Base-by-base conservation (phyloP, 441 rosid species). In the Mallotus japonicus region DNA sequence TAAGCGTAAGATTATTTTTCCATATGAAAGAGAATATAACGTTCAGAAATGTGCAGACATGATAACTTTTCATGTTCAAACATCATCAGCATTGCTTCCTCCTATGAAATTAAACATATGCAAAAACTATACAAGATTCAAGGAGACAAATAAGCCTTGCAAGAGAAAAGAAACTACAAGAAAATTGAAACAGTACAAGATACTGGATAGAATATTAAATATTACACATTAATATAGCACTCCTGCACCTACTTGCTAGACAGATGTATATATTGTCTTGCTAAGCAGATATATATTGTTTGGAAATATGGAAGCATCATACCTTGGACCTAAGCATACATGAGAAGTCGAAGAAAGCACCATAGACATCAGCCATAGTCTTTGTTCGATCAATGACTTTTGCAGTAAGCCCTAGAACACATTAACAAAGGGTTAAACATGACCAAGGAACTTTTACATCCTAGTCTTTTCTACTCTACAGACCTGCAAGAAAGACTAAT, bases 281-380 rank as follows among this genome's bases (percentile, higher is more conserved):
- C 50, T 15, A 51, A 58, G 69, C 17, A 44, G 51, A 22, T 46
- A 32, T 54, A 69, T 72, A 53, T 55, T 51, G 17, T 54, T 58
- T 40, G 11, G 22, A 65, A 61, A 14, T 62, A 69, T 14, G 40
- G 19, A 57, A 70, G 59, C 37, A 42, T 3, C 66, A 20, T 88
- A 88, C 98, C 97, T 95, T 93, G 73, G 88, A 68, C 80, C 87
- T 86, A 67, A 95, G 83, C 89, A 89, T 80, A 79, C 83, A 82
- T 63, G 95, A 87, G 78, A 92, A 96, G 72, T 96, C 98, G 46
- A 76, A 89, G 84, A 93, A 93, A 53, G 94, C 94, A 22, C 94
- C 92, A 82, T 96, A 93, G 73, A 96, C 97, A 83, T 96, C 97
- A 47, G 87, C 82, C 97, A 96, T 90, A 59, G 89, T 81, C 63